phyloP scores from a whole-genome alignment of 129 eudicot species.

The Centaurea solstitialis region DNA sequence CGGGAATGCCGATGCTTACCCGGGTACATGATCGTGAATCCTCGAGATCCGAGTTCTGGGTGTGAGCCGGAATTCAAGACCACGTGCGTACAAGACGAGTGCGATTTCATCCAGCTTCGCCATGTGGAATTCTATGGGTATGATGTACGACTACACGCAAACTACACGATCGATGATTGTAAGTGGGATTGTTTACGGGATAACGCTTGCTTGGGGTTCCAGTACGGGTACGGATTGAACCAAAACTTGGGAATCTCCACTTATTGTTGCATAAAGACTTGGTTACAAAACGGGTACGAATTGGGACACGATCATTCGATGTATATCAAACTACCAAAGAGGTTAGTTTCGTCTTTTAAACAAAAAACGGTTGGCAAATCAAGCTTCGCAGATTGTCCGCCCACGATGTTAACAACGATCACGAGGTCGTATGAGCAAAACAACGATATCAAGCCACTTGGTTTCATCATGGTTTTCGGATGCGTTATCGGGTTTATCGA shows the following conservation, averaged over 20 bases:
- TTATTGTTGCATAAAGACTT: conserved; percentile 20
- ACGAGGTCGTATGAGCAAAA: neutral
- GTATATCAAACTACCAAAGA: conserved; percentile 9
- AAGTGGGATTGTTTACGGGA: conserved; percentile 12
- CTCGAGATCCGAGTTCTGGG: conserved; percentile 30
- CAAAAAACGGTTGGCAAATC: neutral
- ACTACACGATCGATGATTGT: conserved; percentile 23
- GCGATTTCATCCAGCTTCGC: neutral
- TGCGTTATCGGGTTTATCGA: neutral
- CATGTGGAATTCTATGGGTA: conserved; percentile 26
- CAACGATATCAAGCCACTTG: neutral
- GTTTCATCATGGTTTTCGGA: neutral
- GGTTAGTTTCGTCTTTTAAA: neutral
- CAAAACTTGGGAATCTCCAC: neutral
- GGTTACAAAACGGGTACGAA: conserved; percentile 11
- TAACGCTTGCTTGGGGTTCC: conserved; percentile 35
- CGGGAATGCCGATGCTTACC: conserved; percentile 37
- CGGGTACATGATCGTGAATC: conserved; percentile 35
- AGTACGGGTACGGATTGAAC: neutral
- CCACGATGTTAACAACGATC: neutral
- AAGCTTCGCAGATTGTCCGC: neutral
- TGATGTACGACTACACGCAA: neutral
- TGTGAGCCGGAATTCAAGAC: conserved; percentile 20
- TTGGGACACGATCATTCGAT: neutral
- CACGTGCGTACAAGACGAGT: neutral